Base-by-base conservation (phyloP, 306 rosid genomes). In the Cicer yamashitae region DNA sequence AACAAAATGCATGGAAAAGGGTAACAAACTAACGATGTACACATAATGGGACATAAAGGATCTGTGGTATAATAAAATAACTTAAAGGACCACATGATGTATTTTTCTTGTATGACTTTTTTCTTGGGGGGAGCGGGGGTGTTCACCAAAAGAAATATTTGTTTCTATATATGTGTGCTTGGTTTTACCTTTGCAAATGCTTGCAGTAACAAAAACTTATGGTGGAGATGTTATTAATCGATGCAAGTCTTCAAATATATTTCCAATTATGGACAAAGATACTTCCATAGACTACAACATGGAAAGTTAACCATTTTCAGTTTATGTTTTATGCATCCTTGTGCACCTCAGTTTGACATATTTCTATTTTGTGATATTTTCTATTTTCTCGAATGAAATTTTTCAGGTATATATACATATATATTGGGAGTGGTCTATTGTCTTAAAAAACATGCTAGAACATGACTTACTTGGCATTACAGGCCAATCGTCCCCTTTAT, bases 311-410 rank as follows among this genome's bases (percentile, higher is more conserved):
- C 40, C 50, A 39, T 46, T 41, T 59, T 60, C 71, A 38, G 52
- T 77, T 17, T 69, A 46, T 56, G 75, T 17, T 67, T 34, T 70
- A 6, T 39, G 22, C 71, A 20, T 78, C 45, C 63, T 50, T 59
- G 63, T 38, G 70, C 54, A 13, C 63, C 58, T 34, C 37, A 59
- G 40, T 59, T 59, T 25, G 17, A 59, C 43, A 30, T 59, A 25
- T 59, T 25, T 59, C 8, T 11, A 37, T 59, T 25, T 22, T 59
- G 15, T 11, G 8, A 7, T 52, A 51, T 6, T 22, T 30, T 30
- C 15, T 57, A 13, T 22, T 58, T 22, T 4, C 7, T 25, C 8
- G 38, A 30, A 43, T 50, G 46, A 50, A 51, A 56, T 51, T 18
- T 18, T 50, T 75, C 14, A 30, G 6, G 9, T 22, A 22, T 11